Evolutionary conservation across 495 filamentous ascomycete species (phyloP), one percentile per base, ranked within the genome.

Genomic region (Neurospora sublineolata): DNA sequence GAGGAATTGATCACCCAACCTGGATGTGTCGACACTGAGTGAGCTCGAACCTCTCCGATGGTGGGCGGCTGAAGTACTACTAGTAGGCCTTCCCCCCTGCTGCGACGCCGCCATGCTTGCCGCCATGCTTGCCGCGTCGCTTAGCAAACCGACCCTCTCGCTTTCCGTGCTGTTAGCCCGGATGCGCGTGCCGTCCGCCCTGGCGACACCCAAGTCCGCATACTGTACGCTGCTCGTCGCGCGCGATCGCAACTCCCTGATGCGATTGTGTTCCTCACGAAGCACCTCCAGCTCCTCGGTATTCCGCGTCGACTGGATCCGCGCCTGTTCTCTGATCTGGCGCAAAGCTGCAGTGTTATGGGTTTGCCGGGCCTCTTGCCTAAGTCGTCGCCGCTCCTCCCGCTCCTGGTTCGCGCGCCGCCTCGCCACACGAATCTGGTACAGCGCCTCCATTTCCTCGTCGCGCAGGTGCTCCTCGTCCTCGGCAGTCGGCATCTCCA

Each of bases 401-500:
- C 94, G 89, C 68, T 93, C 93, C 7, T 88, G 87, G 39, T 88
- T 84, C 78, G 97, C 92, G 46, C 86, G 84, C 40, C 94, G 89
- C 60, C 95, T 88, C 20, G 92, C 88, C 4, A 91, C 79, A 33
- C 95, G 92, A 64, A 98, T 92, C 77, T 97, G 92, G 80, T 97
- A 99, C 33, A 98, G 79, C 9, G 92, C 86, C 64, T 94, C 91
- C 95, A 98, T 98, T 76, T 98, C 91, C 39, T 92, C 89, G 71
- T 98, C 94, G n/a, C 95, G 86, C 41, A 93, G 83, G 3, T 79
- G 80, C 76, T 99, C 95, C 75, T 95, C 88, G 67, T 94, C 80
- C 73, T 83, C 82, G 12, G 75, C 81, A 5, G 83, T 81, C n/a
- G 80, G 83, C 74, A 80, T 74, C 79, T 99, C 95, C 37, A 98